Evolutionary conservation across 1,284 basidiomycete genomes (phyloP).

Genomic region (Cryptococcus depauperatus): DNA sequence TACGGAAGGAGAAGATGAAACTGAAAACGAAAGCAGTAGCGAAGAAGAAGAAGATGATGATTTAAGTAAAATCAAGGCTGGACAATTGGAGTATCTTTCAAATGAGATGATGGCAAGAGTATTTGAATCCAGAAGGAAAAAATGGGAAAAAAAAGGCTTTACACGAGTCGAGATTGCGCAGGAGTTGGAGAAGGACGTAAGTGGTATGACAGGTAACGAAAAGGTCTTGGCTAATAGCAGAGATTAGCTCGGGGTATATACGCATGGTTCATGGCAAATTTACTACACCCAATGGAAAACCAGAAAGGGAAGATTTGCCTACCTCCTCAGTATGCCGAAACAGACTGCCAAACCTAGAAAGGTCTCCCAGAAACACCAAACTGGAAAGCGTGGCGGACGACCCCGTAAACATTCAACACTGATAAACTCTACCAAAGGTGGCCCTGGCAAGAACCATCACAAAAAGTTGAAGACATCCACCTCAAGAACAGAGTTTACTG

Average conservation of each 20-base stretch:
- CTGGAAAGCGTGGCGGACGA: no score
- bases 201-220: background rate
- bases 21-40: background rate
- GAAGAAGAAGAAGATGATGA: background rate
- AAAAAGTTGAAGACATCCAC: background rate
- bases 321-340: conserved; percentile 1
- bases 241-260: conserved; percentile 4
- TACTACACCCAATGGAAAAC: conserved; percentile 7
- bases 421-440: background rate
- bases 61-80: background rate
- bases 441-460: background rate
- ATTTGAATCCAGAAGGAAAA: conserved; percentile 3
- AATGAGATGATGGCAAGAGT: conserved; percentile 3
- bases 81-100: background rate
- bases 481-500: background rate
- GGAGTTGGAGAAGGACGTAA: conserved; percentile 3
- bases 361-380: no score
- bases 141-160: background rate
- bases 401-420: background rate
- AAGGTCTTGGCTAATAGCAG: background rate
- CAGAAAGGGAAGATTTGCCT: background rate
- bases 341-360: background rate
- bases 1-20: background rate
- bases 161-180: conserved; percentile 3
- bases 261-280: conserved; percentile 1